Base-by-base conservation (phyloP, 139 green algal genomes). In the Chlorella sorokiniana region DNA sequence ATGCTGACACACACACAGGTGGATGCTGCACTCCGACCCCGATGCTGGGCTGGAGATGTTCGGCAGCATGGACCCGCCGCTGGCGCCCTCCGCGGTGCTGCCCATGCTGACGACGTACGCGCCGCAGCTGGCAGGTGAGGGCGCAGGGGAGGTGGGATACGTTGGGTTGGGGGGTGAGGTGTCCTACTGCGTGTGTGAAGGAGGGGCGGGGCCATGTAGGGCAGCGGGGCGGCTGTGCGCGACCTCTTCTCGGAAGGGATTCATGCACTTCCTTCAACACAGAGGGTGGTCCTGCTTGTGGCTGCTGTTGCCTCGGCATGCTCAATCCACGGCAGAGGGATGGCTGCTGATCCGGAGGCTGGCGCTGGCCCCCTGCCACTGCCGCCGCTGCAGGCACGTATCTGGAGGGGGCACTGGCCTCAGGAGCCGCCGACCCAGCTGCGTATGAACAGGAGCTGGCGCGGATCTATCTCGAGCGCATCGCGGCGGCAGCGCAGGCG, bases 31-130 rank as follows among this genome's bases (percentile, higher is more conserved):
- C 1, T 78, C 89, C 4, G 94, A 98, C 85, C 89, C 93, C 25
- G 94, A 98, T 42, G 93, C 93, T 3, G 92, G 91, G 0, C 85
- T 98, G 37, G 90, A 95, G 71, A 93, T 94, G 79, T 88, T 95
- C 44, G 69, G 87, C 48, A 73, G 91, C 62, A 92, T 95, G 89
- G 67, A 83, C 23, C 93, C 91, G 27, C 84, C 90, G 1, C 77
- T 95, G 68, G 23, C 83, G 18, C 90, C 92, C 31, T 84, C 87
- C 1, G 56, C 88, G 23, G 93, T 90, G 31, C 85, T 95, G 65
- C 83, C 86, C 44, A 93, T 97, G 37, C 79, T 97, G 22, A 78
- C 71, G 22, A 51, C 75, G 0, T 76, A 88, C 51, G 87, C 81
- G 3, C 81, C 85, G 1, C 61, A 76, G 10, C 73, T 86, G 42